Base-by-base conservation (phyloP, 768 basidiomycete species). In the Tricholomella constricta region DNA sequence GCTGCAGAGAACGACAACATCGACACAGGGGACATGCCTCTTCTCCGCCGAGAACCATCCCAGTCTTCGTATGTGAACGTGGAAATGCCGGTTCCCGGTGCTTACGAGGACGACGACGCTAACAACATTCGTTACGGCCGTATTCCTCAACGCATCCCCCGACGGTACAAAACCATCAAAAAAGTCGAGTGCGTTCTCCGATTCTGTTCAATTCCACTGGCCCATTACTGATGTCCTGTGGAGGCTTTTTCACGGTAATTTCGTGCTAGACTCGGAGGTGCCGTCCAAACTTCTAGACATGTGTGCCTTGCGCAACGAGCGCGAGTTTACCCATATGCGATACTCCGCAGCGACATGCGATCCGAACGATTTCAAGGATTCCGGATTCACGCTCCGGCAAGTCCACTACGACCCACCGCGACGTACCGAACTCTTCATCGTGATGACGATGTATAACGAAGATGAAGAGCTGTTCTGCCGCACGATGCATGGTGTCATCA, bases 371-470 rank as follows among this genome's bases (percentile, higher is more conserved):
- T 98, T 98, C 69, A 80, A 86, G 62, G 75, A 84, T 23, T 70
- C 81, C 10, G 85, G 89, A 1, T 98, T 96, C 72, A 91, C 92
- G 0, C 78, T 98, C 6, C 84, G 96, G 2, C 95, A 96, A 67
- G 79, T 84, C n/a, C 83, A 91, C 61, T 95, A 96, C 68, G 91
- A 95, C 62, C 94, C 94, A 0, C 89, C 91, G 0, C 78, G 95
- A 17, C 79, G 89, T 29, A 97, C 95, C 29, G 96, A 98, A 69
- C 75, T 98, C 14, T 96, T 97, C 72, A 95, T 98, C 60, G 95
- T 97, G 37, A 89, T 98, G 83, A 98, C 95, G 12, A 97, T 98
- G 94, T 97, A 96, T 69, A 96, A 97, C 63, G 94, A 94, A 63
- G 85, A 91, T 61, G 94, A 96, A 67, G 83, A 87, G 62, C 77